Evolutionary conservation across 2,329 filamentous ascomycete genomes (phyloP), one percentile per base, ranked within the genome.

Genomic region (Apiospora saccharicola): DNA sequence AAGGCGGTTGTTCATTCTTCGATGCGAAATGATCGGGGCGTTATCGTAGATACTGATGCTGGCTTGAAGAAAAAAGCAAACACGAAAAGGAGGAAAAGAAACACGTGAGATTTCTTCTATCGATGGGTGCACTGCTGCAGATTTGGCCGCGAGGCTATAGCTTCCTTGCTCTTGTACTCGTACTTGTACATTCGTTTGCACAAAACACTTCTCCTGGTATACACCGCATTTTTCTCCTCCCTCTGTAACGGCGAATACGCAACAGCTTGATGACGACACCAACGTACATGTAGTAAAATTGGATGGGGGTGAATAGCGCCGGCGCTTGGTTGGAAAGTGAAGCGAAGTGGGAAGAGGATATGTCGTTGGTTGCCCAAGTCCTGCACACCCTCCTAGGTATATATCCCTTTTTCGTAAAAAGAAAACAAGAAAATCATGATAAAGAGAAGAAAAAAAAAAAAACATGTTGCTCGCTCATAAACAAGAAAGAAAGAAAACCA

Each of bases 341-440:
- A 64, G 30, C n/a, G 57, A 41, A 41, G 10, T 14, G 4, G 10
- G 19, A 22, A 22, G 34, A 41, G 34, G 57, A 12, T 22, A n/a
- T 64, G 57, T 64, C 57, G 10, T 64, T 41, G 57, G 57, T 64
- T 64, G 57, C 57, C 57, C 57, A 64, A 46, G 41, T 68, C 67
- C 10, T 47, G 30, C 26, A 30, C 19, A 14, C 24, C 24, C 67
- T 68, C 67, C 13, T 44, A 30, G 41, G 24, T 47, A 46, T 68
- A 68, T 68, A 68, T 47, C 67, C 44, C 67, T 19, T 68, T 46
- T n/a, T 44, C n/a, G 26, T 12, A 30, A 34, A 47, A 26, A 24
- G 8, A 6, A 10, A 47, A 47, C 10, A 10, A 41, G 37, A 41
- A 30, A 30, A 30, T 30, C 26, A 30, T 8, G 37, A 41, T 41